Evolutionary conservation across 83 land plant species (phyloP).

Genomic region (Diphasiastrum complanatum): DNA sequence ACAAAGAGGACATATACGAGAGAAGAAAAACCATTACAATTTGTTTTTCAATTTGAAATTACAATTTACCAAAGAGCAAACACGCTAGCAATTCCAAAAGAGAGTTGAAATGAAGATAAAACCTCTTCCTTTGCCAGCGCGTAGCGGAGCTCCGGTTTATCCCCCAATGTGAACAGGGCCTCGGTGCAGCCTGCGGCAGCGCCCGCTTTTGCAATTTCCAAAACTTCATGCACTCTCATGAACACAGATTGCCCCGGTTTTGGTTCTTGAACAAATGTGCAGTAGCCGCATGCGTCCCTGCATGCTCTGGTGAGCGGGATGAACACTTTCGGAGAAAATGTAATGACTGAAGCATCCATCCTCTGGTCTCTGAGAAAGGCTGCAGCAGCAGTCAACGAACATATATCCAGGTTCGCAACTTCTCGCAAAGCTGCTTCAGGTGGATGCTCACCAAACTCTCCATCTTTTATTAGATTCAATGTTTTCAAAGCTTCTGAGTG

Average conservation of each 20-base stretch:
- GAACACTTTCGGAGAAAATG: slow-evolving; percentile 41
- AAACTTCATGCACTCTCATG: slow-evolving; percentile 35
- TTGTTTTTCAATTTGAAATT: no score
- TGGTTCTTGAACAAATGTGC: slow-evolving; percentile 34
- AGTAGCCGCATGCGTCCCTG: slow-evolving; percentile 35
- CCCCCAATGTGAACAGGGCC: slow-evolving; percentile 44
- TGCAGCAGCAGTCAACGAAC: slow-evolving; percentile 25
- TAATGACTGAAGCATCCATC: slow-evolving; percentile 21
- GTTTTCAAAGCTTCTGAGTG: slow-evolving; percentile 13
- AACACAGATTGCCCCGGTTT: slow-evolving; percentile 23
- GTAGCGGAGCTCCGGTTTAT: slow-evolving; percentile 45
- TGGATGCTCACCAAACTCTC: slow-evolving; percentile 19
- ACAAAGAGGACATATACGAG: no score
- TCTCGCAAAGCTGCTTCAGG: slow-evolving; percentile 9
- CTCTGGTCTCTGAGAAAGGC: slow-evolving; percentile 34
- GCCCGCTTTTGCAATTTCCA: slow-evolving; percentile 28
- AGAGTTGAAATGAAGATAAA: no score
- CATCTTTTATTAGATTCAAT: slow-evolving; percentile 4
- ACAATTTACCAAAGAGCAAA: no score
- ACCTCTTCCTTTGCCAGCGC: slow-evolving; percentile 36
- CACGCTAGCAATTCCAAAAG: no score
- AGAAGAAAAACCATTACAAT: no score
- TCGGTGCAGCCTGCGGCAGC: slow-evolving; percentile 36
- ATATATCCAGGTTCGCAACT: slow-evolving; percentile 1
- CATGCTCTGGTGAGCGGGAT: slow-evolving; percentile 39